These are phyloP conservation scores for Besnoitia besnoiti DNA, from an alignment of 169 alveolate species.

Conservation along the genomic window DNA sequence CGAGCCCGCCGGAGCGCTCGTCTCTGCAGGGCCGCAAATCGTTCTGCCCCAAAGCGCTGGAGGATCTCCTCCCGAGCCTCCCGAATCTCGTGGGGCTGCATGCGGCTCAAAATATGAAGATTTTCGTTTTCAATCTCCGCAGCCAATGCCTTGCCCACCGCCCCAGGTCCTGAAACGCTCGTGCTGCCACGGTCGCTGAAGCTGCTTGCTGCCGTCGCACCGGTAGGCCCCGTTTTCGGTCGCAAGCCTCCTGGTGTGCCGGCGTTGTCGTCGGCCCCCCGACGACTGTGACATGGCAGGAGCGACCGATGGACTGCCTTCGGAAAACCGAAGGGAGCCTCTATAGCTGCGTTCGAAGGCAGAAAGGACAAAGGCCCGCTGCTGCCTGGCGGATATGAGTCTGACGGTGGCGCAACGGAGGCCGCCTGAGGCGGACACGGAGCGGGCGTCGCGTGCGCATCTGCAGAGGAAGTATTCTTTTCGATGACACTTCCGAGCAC, in stretches of 20 bases:
- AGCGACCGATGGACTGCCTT: conserved; percentile 7
- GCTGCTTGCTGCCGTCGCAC: too few species aligned
- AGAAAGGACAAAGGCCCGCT: neutral
- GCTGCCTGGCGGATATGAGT: neutral
- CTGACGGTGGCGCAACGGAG: neutral
- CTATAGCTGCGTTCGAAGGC: neutral
- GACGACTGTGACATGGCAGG: neutral
- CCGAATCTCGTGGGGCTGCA: conserved; percentile 26
- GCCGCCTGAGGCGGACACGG: neutral
- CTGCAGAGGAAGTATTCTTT: neutral
- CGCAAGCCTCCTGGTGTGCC: neutral
- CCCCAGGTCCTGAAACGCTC: too few species aligned
- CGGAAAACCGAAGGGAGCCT: conserved; percentile 26
- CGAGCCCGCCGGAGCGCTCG: conserved; percentile 24
- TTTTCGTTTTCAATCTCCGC: neutral
- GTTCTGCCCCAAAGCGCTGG: conserved; percentile 20
- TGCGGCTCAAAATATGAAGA: neutral
- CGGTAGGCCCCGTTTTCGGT: too few species aligned
- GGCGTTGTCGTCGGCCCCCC: neutral
- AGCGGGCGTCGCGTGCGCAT: neutral
- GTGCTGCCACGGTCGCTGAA: too few species aligned
- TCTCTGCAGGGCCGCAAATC: conserved; percentile 27
- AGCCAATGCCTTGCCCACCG: neutral
- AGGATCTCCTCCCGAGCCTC: conserved; percentile 19
- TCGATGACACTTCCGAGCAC: conserved; percentile 14